Percentiles rank a stretch among this genome's conserved stretches.
Conservation (phyloP, 2,329 filamentous ascomycete genomes). For the Colletotrichum scovillei region DNA sequence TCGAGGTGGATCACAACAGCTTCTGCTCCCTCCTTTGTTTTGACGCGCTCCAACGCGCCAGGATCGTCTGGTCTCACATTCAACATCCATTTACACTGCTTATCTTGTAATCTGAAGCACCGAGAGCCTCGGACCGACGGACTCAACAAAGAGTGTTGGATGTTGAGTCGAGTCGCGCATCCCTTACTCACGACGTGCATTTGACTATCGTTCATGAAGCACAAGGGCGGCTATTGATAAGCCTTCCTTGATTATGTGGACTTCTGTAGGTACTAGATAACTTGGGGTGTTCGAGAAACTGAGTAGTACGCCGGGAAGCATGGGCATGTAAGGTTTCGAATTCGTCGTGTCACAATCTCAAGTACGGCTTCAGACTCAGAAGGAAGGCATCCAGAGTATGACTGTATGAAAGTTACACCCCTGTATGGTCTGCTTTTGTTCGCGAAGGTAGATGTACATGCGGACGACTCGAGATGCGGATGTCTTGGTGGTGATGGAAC, state of each 20-base stretch:
- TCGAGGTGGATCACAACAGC: slow-evolving; percentile 79
- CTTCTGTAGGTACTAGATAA: slow-evolving; percentile 69
- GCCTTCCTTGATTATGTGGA: slow-evolving; percentile 70
- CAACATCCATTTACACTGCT: slow-evolving; percentile 64
- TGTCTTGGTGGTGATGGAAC: neutral
- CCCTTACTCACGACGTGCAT: slow-evolving; percentile 74
- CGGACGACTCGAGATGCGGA: neutral
- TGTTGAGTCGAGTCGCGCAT: slow-evolving; percentile 71
- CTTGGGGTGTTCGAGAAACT: slow-evolving; percentile 70
- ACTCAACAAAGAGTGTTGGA: slow-evolving; percentile 81
- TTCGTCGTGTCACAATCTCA: slow-evolving; percentile 76
- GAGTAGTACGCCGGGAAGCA: slow-evolving; percentile 70
- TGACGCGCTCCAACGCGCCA: slow-evolving; percentile 75
- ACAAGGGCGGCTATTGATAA: slow-evolving; percentile 74
- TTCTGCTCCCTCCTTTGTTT: slow-evolving; percentile 69
- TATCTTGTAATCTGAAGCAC: slow-evolving; percentile 66
- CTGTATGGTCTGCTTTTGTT: slow-evolving; percentile 75
- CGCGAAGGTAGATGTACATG: slow-evolving; percentile 63
- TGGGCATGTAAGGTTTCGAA: slow-evolving; percentile 70
- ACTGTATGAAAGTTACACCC: slow-evolving; percentile 64
- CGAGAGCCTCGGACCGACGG: slow-evolving; percentile 70
- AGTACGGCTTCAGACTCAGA: slow-evolving; percentile 77
- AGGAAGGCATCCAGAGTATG: slow-evolving; percentile 76
- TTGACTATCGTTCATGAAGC: slow-evolving; percentile 69
- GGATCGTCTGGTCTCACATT: slow-evolving; percentile 56